These are phyloP conservation scores for Begonia masoniana DNA, from an alignment of 306 rosid genomes.

Conservation along the genomic window DNA sequence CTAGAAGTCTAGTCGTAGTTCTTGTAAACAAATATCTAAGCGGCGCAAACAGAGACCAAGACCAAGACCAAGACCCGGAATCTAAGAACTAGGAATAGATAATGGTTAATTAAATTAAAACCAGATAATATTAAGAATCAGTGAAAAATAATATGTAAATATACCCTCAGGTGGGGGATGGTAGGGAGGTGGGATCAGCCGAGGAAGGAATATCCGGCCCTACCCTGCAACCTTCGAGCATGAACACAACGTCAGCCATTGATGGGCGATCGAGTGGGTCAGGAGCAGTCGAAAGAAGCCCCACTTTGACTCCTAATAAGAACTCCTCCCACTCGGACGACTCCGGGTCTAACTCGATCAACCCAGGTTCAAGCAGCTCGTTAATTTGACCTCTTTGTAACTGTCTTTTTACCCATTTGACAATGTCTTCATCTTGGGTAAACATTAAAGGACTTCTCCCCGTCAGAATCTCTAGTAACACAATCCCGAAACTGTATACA, in stretches of 20 bases:
- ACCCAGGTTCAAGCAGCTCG: slow-evolving; percentile 65
- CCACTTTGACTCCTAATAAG: slow-evolving; percentile 69
- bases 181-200: slow-evolving; percentile 67
- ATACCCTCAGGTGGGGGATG: slow-evolving; percentile 41
- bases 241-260: slow-evolving; percentile 67
- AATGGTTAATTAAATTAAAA: neutral
- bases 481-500: slow-evolving; percentile 75
- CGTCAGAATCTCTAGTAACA: slow-evolving; percentile 60
- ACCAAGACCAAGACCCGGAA: neutral
- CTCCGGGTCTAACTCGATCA: slow-evolving; percentile 75
- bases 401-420: slow-evolving; percentile 77
- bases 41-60: neutral
- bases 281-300: slow-evolving; percentile 65
- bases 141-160: neutral
- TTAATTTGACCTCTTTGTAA: slow-evolving; percentile 56
- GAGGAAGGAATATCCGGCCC: slow-evolving; percentile 77
- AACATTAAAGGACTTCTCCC: slow-evolving; percentile 77
- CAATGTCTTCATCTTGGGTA: slow-evolving; percentile 64
- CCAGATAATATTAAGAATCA: neutral
- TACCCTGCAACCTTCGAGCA: slow-evolving; percentile 88
- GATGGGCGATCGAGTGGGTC: slow-evolving; percentile 84
- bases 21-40: neutral
- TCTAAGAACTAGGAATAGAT: neutral
- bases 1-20: neutral
- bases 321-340: slow-evolving; percentile 89